Base-by-base conservation (phyloP, 2,329 filamentous ascomycete species). In the Clonostachys rosea region DNA sequence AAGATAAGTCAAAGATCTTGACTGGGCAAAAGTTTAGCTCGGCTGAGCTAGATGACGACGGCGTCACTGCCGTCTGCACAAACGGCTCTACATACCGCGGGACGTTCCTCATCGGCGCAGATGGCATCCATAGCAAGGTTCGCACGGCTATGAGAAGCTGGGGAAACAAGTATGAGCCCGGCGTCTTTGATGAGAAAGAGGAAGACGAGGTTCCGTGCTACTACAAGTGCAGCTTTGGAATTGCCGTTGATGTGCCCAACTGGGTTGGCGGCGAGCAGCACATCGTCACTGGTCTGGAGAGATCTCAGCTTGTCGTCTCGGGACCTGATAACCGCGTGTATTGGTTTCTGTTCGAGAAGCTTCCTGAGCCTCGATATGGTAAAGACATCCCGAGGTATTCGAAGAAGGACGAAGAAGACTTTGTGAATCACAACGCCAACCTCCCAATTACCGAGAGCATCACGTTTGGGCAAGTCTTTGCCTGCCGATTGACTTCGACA, bases 71-170 rank as follows among this genome's bases (percentile, higher is more conserved):
- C 5, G 24, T 30, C 24, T 30, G 24, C 24, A n/a, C 36, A 1
- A 39, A 39, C 36, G 67, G 68, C 8, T 47, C 52, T 3, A 46
- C 48, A 0, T 61, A 59, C 41, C 45, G 49, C 1, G 67, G 62
- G 1, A 54, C 59, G 39, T 49, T 71, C 2, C 52, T 70, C 5
- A 53, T 69, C 4, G 65, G 67, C 6, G 60, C 63, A 8, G 67
- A 70, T 44, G 67, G 68, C 17, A 58, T 70, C 16, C 59, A 68
- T 48, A 70, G 67, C 54, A 47, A 50, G 3, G 53, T 65, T 5
- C 53, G 68, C 12, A 44, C 52, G 6, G 57, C 63, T 24, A 57
- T 57, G 55, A 44, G 46, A 37, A 48, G 54, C 5, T 47, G 56
- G 2, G 58, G 41, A 10, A 44, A 58, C 17, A 47, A 48, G 16